These are phyloP conservation scores for Mycotypha africana DNA, from an alignment of 371 early-diverging fungal genomes.

Conservation along the genomic window DNA sequence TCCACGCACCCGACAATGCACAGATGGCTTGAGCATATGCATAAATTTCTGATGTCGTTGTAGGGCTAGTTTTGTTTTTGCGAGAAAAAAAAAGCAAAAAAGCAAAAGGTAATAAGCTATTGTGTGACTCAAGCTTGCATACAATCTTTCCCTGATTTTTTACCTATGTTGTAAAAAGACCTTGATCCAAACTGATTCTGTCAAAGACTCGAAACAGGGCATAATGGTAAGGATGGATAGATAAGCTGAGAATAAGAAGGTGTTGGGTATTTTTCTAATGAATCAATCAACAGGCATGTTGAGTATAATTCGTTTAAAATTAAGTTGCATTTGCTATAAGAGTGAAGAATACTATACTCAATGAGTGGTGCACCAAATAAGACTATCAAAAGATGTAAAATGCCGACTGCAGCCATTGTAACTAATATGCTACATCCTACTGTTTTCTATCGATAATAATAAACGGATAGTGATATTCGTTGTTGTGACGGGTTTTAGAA, in stretches of 20 bases:
- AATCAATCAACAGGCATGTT: not conserved
- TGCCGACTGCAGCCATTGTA: constrained; percentile 12
- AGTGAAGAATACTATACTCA: constrained; percentile 16
- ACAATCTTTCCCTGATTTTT: not conserved
- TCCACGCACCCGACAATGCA: constrained; percentile 43
- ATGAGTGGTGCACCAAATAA: constrained; percentile 39
- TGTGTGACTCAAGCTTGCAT: not conserved
- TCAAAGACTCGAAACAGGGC: constrained; percentile 23
- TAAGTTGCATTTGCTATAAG: not conserved
- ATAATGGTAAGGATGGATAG: constrained; percentile 31
- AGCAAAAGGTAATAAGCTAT: too few species aligned
- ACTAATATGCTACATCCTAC: constrained; percentile 21
- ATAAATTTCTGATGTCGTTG: constrained; percentile 33
- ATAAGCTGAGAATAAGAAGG: constrained; percentile 35
- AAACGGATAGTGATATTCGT: not conserved
- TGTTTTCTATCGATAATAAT: constrained; percentile 13
- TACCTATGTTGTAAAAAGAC: constrained; percentile 42
- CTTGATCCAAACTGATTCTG: constrained; percentile 23
- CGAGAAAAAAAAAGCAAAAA: not conserved
- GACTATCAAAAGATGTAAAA: constrained; percentile 29
- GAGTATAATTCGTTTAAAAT: not conserved
- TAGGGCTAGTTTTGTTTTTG: constrained; percentile 17
- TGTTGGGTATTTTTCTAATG: constrained; percentile 34
- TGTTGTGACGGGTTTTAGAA: not conserved
- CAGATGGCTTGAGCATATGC: constrained; percentile 41